Percentiles rank a stretch among this genome's conserved stretches.
Conservation (phyloP, 2,329 filamentous ascomycete species). For the Apiospora pterosperma region DNA sequence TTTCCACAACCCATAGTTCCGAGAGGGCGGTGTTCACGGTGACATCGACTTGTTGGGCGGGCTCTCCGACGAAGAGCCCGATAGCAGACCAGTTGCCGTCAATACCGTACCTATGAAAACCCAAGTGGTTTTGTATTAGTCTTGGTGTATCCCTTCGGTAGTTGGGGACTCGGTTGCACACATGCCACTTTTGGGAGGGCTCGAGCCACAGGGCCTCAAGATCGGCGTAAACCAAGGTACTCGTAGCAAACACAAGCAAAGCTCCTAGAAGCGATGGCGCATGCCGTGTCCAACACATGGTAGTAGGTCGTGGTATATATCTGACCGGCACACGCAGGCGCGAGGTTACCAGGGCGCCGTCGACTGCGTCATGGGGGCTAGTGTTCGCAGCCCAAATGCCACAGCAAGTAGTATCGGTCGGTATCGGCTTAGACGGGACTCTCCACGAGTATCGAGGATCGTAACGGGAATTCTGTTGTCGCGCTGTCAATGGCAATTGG, state of each 20-base stretch:
- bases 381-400: constrained; percentile 10
- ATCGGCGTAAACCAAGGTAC: constrained; percentile 21
- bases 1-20: constrained; percentile 66
- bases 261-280: constrained; percentile 22
- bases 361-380: constrained; percentile 23
- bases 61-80: constrained; percentile 46
- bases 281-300: constrained; percentile 21
- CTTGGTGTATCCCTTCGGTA: constrained; percentile 5
- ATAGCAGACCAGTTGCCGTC: constrained; percentile 74
- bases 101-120: constrained; percentile 25
- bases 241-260: constrained; percentile 20
- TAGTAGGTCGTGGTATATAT: constrained; percentile 11
- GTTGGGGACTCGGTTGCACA: constrained; percentile 9
- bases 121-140: constrained; percentile 15
- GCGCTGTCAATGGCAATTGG: too few relatives aligned
- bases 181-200: constrained; percentile 28
- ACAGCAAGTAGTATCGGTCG: constrained; percentile 9
- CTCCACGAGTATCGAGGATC: constrained; percentile 14
- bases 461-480: too few relatives aligned
- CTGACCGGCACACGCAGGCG: constrained; percentile 23
- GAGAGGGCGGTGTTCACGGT: constrained; percentile 65
- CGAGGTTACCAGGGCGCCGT: constrained; percentile 21
- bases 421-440: constrained; percentile 12
- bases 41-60: constrained; percentile 50
- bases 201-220: constrained; percentile 26